Evolutionary conservation across 1,284 basidiomycete species (phyloP), one percentile per base, ranked within the genome.

Genomic region (Coniferiporia sulphurascens): DNA sequence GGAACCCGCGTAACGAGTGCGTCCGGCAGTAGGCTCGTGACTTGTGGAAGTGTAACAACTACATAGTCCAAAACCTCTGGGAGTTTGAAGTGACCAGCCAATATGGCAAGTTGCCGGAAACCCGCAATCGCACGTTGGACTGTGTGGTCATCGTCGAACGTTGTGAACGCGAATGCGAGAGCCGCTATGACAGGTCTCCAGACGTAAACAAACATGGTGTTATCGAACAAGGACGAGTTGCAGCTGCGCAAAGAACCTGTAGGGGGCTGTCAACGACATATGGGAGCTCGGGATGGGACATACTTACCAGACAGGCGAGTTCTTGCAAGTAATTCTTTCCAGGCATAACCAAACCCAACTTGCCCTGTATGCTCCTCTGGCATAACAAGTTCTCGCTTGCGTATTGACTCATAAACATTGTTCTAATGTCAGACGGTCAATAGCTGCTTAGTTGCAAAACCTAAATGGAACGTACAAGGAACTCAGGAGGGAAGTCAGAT

Each of bases 331-430:
- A 99, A 78, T 67, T 97, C 94, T 72, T 98, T 98, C 97, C 97
- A 99, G 5, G 96, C 93, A 70, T 97, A 98, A 68, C 99, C 97
- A 70, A 99, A 99, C 1, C 97, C 97, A 43, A 97, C 83, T 71
- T 95, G 93, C 1, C 97, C 97, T 4, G 87, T 91, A 69, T 99
- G 97, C 70, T 99, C 97, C 73, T 99, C 95, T 0, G 97, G 96
- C 86, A 99, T 91, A 53, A 99, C 84, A 63, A 99, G 98, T 75
- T 99, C 97, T 50, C 87, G 81, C 73, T 92, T 95, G 51, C 92
- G 86, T 68, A 99, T 96, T 3, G 90, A 93, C 64, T 98, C 95
- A 68, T 96, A 99, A 60, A 98, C 93, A 43, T 81, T 81, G 74
- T 87, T 85, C 93, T 94, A 41, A 60, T 8, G 36, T 63, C 54